Conservation (phyloP, 768 basidiomycete genomes). For the Lyophyllum decastes region DNA sequence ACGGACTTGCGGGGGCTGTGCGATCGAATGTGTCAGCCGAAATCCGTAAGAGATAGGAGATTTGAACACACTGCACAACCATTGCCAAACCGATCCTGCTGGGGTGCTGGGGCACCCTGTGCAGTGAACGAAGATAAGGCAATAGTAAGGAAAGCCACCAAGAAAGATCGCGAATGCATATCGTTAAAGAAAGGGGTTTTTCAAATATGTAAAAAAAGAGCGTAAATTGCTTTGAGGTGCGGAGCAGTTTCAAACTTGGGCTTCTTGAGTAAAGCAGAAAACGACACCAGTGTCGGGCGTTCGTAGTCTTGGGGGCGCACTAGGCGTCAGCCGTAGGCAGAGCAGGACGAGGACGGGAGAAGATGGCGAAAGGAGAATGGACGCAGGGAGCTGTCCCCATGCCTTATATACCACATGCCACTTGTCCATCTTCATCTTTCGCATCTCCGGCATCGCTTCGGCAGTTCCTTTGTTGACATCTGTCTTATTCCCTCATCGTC, state of each 20-base stretch:
- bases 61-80: conserved; percentile 20
- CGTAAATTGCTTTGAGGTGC: conserved; percentile 30
- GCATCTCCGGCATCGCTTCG: conserved; percentile 12
- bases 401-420: conserved; percentile 14
- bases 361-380: conserved; percentile 5
- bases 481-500: too few relatives aligned
- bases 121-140: conserved; percentile 33
- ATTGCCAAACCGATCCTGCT: conserved; percentile 9
- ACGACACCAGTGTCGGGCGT: conserved; percentile 59
- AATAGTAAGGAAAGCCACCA: conserved; percentile 41
- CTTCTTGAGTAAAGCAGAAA: conserved; percentile 34
- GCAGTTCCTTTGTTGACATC: conserved; percentile 10
- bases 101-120: conserved; percentile 31
- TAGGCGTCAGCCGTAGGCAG: conserved; percentile 39
- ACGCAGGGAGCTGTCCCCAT: conserved; percentile 2
- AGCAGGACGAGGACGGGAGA: conserved; percentile 12
- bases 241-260: conserved; percentile 24
- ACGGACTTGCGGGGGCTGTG: conserved; percentile 17
- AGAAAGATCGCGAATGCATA: conserved; percentile 44
- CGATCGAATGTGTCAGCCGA: conserved; percentile 5
- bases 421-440: conserved; percentile 1
- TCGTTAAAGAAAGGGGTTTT: conserved; percentile 23
- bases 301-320: conserved; percentile 42
- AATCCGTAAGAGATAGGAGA: neutral
- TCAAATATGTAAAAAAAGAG: conserved; percentile 24